A percentile compares a stretch with the other conserved stretches of the same genome.
phyloP scores from a whole-genome alignment of 768 basidiomycete genomes.

The Termitomyces titanicus region DNA sequence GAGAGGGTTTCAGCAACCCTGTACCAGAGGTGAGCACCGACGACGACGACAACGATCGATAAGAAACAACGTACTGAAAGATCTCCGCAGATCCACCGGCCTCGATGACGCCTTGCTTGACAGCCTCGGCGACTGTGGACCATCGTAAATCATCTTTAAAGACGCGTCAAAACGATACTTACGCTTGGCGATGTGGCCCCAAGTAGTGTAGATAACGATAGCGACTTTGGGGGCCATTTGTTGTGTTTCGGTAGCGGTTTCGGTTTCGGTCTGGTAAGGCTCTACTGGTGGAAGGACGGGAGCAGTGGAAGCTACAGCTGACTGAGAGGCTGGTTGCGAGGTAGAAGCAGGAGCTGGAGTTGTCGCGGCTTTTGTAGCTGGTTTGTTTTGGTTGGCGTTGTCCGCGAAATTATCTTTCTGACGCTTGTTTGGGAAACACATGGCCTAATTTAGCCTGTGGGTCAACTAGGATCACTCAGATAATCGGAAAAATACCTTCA shows the following conservation, averaged over 20 bases:
- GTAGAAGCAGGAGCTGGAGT: conserved; percentile 11
- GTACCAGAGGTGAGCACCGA: background rate
- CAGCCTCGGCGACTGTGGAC: conserved; percentile 55
- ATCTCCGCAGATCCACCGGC: conserved; percentile 51
- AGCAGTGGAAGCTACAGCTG: conserved; percentile 8
- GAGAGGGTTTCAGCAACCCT: conserved; percentile 81
- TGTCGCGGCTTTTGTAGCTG: conserved; percentile 25
- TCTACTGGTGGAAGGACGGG: conserved; percentile 12
- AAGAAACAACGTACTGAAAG: conserved; percentile 42
- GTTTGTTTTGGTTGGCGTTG: conserved; percentile 14
- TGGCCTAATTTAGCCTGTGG: conserved; percentile 11
- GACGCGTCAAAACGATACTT: conserved; percentile 20
- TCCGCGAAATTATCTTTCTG: conserved; percentile 29
- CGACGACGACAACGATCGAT: background rate
- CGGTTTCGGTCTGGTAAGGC: conserved; percentile 13
- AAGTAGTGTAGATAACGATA: conserved; percentile 72
- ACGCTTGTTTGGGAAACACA: conserved; percentile 31
- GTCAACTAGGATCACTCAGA: conserved; percentile 4
- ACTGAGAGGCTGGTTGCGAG: conserved; percentile 5
- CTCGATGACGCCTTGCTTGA: conserved; percentile 41
- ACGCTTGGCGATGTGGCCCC: conserved; percentile 71
- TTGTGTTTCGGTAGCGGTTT: background rate
- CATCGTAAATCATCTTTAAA: background rate
- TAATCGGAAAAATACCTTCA: background rate
- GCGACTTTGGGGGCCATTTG: conserved; percentile 34